These are phyloP conservation scores for Lichtheimia ramosa DNA, from an alignment of 371 early-diverging fungal genomes.

Conservation along the genomic window DNA sequence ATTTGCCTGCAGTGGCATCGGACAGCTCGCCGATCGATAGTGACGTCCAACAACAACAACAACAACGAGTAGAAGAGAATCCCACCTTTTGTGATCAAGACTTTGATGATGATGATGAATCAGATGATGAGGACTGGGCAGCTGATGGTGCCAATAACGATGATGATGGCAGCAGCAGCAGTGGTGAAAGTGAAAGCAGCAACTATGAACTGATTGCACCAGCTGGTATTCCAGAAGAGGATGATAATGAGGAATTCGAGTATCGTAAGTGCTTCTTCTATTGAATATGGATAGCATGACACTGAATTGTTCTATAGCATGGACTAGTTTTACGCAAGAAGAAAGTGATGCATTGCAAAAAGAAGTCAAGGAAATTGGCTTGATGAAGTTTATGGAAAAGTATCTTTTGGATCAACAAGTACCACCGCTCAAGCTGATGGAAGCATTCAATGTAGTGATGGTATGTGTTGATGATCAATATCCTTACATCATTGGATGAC, in stretches of 20 bases:
- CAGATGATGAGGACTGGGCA: slow-evolving; percentile 49
- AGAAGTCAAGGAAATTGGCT: slow-evolving; percentile 34
- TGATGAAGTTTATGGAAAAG: slow-evolving; percentile 58
- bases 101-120: slow-evolving; percentile 45
- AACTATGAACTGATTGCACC: slow-evolving; percentile 25
- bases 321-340: slow-evolving; percentile 40
- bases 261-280: slow-evolving; percentile 11
- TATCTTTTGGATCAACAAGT: slow-evolving; percentile 43
- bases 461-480: slow-evolving; percentile 17
- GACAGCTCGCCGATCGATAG: slow-evolving; percentile 3
- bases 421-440: slow-evolving; percentile 55
- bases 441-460: slow-evolving; percentile 49
- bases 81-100: slow-evolving; percentile 13
- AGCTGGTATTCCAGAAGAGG: slow-evolving; percentile 30
- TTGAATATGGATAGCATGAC: not conserved
- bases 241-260: slow-evolving; percentile 14
- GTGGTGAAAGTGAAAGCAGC: slow-evolving; percentile 19
- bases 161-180: slow-evolving; percentile 19
- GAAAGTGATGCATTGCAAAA: slow-evolving; percentile 33
- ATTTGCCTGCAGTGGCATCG: not conserved
- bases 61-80: not conserved
- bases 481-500: not conserved
- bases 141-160: slow-evolving; percentile 23
- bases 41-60: not conserved
- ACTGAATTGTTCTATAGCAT: slow-evolving; percentile 19